Evolutionary conservation across 2,329 filamentous ascomycete species (phyloP), one percentile per base, ranked within the genome.

Genomic region (Penicillium brasilianum): DNA sequence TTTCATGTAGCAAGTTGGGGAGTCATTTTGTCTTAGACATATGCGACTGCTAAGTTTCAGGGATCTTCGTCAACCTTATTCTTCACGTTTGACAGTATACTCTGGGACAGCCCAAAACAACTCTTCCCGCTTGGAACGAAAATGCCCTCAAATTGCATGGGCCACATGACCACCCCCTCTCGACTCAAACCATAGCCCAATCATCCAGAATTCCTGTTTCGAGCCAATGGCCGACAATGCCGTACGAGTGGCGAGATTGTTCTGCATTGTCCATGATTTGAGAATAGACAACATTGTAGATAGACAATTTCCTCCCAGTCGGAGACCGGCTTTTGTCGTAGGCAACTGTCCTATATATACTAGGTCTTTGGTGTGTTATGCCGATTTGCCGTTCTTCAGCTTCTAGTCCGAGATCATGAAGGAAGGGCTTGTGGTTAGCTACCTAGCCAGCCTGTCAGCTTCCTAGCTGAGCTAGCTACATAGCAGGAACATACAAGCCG

Each of bases 1-100:
- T 48, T n/a, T 30, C 25, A n/a, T n/a, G 16, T 48, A 34, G 8
- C 10, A 30, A n/a, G 44, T 11, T 18, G 44, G 44, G 44, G 44
- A 43, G 25, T 28, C 16, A 5, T 51, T 22, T 30, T 20, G 49
- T 37, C 49, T 37, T 10, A 51, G n/a, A 51, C 30, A 51, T 36
- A 51, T 51, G 49, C 11, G 14, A 20, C 49, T 36, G 9, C n/a
- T n/a, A 50, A 50, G 20, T 36, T 63, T 36, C 3, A 22, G 22
- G 25, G 44, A 30, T 48, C 14, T n/a, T 11, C 25, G 10, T 30
- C 44, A 48, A 50, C 30, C 30, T 50, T 50, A 48, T 30, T 30
- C 3, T 28, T 48, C 20, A 22, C 13, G 14, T 30, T 14, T 48
- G 16, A 9, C 22, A 9, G 6, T n/a, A 4, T 14, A 46, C 22